Percentiles rank a stretch among this genome's conserved stretches.
phyloP scores from a whole-genome alignment of 2,329 filamentous ascomycete species.

The Colletotrichum endophyticum region DNA sequence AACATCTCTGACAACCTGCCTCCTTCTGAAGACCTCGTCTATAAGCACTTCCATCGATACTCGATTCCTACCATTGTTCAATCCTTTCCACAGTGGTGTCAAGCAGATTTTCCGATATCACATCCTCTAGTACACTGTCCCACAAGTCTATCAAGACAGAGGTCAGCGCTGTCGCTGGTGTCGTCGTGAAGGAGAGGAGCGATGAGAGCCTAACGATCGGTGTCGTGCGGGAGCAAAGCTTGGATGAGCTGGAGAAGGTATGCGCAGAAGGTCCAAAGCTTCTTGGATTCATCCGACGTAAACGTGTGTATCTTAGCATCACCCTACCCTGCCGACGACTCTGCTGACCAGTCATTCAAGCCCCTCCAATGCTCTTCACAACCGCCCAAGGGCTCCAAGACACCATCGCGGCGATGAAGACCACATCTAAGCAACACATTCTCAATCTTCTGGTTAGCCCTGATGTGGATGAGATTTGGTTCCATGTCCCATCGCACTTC shows the following conservation, averaged over 20 bases:
- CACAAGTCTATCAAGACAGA: neutral
- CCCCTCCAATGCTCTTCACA: neutral
- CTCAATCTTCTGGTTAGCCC: neutral
- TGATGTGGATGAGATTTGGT: neutral
- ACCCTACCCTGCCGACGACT: neutral
- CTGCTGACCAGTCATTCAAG: neutral
- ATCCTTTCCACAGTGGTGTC: neutral
- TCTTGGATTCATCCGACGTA: neutral
- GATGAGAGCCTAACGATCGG: neutral
- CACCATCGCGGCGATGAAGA: neutral
- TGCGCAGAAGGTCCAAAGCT: neutral
- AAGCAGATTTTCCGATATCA: neutral
- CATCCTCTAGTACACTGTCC: neutral
- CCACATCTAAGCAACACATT: neutral
- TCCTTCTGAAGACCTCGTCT: neutral
- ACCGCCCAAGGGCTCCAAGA: neutral
- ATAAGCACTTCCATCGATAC: neutral
- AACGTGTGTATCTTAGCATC: neutral
- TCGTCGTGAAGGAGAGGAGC: neutral
- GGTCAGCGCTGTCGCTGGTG: neutral
- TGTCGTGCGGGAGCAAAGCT: neutral
- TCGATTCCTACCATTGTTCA: neutral
- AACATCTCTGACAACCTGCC: neutral
- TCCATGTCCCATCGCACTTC: slow-evolving; percentile 4
- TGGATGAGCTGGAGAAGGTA: neutral